A percentile compares a stretch with the other conserved stretches of the same genome.
These are phyloP conservation scores for Ophiocordyceps unilateralis DNA, from an alignment of 2,329 filamentous ascomycete species.

Conservation along the genomic window DNA sequence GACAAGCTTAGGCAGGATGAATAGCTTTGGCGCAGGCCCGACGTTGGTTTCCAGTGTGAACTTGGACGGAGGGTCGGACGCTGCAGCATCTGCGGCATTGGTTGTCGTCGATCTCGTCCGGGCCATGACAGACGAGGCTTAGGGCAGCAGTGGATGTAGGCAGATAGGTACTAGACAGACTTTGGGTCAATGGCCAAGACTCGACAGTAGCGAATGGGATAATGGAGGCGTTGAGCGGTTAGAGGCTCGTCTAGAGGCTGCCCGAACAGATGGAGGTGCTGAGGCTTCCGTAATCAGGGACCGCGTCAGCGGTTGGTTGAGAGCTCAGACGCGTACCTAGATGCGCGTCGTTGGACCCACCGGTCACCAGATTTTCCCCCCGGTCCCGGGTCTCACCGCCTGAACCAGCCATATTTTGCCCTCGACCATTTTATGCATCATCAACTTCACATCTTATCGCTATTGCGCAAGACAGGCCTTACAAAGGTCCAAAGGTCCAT, in stretches of 20 bases:
- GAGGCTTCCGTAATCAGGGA: background rate
- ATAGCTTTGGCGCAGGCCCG: slow-evolving; percentile 32
- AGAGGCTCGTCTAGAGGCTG: too few species aligned
- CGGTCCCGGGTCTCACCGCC: background rate
- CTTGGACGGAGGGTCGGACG: slow-evolving; percentile 11
- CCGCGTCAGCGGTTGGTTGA: background rate
- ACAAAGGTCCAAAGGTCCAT: too few species aligned
- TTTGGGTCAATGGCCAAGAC: too few species aligned
- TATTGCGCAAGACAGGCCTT: background rate
- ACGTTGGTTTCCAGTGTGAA: slow-evolving; percentile 22
- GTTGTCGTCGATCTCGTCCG: slow-evolving; percentile 28
- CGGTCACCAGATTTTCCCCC: background rate
- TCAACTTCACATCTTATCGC: background rate
- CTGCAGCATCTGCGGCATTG: slow-evolving; percentile 8
- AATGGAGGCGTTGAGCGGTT: too few species aligned
- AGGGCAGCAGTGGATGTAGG: too few species aligned
- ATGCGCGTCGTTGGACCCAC: background rate
- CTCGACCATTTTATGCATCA: background rate
- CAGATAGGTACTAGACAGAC: too few species aligned
- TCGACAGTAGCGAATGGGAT: too few species aligned
- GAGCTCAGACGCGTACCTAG: background rate
- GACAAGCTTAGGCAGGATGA: slow-evolving; percentile 41
- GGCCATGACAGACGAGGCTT: slow-evolving; percentile 24
- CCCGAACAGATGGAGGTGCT: background rate
- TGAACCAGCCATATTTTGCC: background rate